phyloP scores from a whole-genome alignment of 2,329 filamentous ascomycete genomes.

The Aspergillus sp. region DNA sequence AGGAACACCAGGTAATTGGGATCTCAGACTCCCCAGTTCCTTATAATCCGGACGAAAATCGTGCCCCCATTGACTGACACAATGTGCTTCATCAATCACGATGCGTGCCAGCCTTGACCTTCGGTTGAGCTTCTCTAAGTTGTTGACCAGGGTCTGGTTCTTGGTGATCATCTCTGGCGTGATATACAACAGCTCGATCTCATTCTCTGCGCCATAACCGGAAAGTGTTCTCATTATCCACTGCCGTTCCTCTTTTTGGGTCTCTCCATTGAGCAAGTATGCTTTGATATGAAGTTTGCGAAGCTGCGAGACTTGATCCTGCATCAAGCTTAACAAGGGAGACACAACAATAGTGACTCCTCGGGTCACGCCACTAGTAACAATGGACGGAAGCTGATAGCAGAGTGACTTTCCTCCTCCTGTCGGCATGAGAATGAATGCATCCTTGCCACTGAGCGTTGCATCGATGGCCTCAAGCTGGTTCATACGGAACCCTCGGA shows the following conservation, averaged over 20 bases:
- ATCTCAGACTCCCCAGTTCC: conserved; percentile 70
- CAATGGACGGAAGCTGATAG: conserved; percentile 88
- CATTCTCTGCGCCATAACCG: conserved; percentile 65
- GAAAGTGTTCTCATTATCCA: conserved; percentile 65
- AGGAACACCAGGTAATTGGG: conserved; percentile 72
- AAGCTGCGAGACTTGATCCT: conserved; percentile 89
- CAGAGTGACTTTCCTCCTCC: conserved; percentile 96
- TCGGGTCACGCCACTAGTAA: conserved; percentile 71
- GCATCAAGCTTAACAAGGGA: conserved; percentile 91
- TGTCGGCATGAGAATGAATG: conserved; percentile 96
- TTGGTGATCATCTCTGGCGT: conserved; percentile 96
- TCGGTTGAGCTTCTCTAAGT: conserved; percentile 65
- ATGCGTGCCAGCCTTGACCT: conserved; percentile 76
- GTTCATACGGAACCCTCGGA: conserved; percentile 83
- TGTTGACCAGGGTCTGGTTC: conserved; percentile 65
- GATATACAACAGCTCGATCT: conserved; percentile 85
- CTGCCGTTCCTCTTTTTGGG: conserved; percentile 59
- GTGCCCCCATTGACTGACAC: conserved; percentile 98
- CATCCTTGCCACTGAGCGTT: conserved; percentile 80
- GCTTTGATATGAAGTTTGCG: conserved; percentile 73
- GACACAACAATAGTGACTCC: conserved; percentile 96
- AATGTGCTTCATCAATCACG: conserved; percentile 98
- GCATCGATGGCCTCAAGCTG: conserved; percentile 96
- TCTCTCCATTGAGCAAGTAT: conserved; percentile 76
- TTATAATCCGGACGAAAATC: conserved; percentile 98